Percentiles rank a stretch among this genome's conserved stretches.
Evolutionary conservation across 768 basidiomycete species (phyloP).

Genomic region (Plicaturopsis crispa): DNA sequence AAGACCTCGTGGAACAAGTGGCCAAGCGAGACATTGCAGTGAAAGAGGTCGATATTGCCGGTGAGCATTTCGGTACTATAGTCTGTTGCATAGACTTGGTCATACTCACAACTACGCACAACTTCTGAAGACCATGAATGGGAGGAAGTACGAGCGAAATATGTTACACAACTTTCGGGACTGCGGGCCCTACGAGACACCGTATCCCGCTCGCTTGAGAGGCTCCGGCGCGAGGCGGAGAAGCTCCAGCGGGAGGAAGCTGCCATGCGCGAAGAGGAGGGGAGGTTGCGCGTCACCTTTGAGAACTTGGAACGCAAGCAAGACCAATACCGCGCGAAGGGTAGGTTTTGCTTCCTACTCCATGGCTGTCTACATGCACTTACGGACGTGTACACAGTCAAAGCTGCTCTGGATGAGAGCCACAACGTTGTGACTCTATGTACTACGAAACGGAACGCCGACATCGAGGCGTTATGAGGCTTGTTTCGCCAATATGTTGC

Average conservation of each 20-base stretch:
- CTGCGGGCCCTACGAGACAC: constrained; percentile 50
- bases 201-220: constrained; percentile 34
- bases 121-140: constrained; percentile 44
- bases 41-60: constrained; percentile 31
- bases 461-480: too few species aligned
- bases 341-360: constrained; percentile 15
- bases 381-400: constrained; percentile 20
- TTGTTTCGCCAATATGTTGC: too few species aligned
- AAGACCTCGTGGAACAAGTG: constrained; percentile 50
- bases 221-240: constrained; percentile 30
- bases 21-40: constrained; percentile 35
- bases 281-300: constrained; percentile 27
- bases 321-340: constrained; percentile 31
- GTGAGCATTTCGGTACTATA: constrained; percentile 33
- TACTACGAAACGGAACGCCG: constrained; percentile 35
- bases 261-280: constrained; percentile 32
- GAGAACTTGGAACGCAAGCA: constrained; percentile 34
- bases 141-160: constrained; percentile 46
- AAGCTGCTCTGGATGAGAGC: constrained; percentile 37
- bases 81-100: constrained; percentile 9
- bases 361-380: constrained; percentile 1
- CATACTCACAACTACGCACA: constrained; percentile 2
- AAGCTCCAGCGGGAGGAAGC: constrained; percentile 31
- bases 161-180: constrained; percentile 55
- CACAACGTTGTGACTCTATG: constrained; percentile 36